Evolutionary conservation across 2,329 filamentous ascomycete genomes (phyloP).

Genomic region (Scolecobasidium constrictum): DNA sequence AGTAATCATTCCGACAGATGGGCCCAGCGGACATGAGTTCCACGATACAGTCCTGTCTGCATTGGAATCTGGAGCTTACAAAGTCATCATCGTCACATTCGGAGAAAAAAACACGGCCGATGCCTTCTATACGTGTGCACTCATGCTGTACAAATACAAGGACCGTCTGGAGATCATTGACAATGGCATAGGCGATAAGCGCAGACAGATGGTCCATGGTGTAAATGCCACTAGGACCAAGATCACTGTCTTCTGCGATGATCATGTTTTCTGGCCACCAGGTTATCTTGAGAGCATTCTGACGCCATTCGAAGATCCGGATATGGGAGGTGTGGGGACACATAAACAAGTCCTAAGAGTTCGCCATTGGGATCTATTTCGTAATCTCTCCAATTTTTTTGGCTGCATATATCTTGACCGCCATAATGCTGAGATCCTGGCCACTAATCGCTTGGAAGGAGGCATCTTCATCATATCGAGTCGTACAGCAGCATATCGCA

Average conservation of each 20-base stretch:
- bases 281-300: slow-evolving; percentile 32
- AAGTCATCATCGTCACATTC: slow-evolving; percentile 36
- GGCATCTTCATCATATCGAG: slow-evolving; percentile 23
- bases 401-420: slow-evolving; percentile 20
- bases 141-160: slow-evolving; percentile 12
- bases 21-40: slow-evolving; percentile 32
- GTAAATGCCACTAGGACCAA: slow-evolving; percentile 26
- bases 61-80: slow-evolving; percentile 26
- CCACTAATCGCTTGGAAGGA: slow-evolving; percentile 21
- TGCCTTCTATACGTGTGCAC: slow-evolving; percentile 7
- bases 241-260: slow-evolving; percentile 39
- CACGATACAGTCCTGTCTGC: slow-evolving; percentile 29
- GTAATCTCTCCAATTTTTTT: slow-evolving; percentile 16
- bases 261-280: slow-evolving; percentile 42
- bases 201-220: slow-evolving; percentile 34
- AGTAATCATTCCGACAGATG: slow-evolving; percentile 42
- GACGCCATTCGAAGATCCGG: slow-evolving; percentile 20
- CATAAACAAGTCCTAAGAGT: slow-evolving; percentile 11
- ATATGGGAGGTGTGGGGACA: slow-evolving; percentile 11
- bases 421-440: slow-evolving; percentile 23
- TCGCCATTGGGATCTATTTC: slow-evolving; percentile 4
- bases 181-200: slow-evolving; percentile 33
- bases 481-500: slow-evolving; percentile 18
- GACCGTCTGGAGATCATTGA: slow-evolving; percentile 22
- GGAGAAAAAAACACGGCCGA: slow-evolving; percentile 17